Conservation (phyloP, 108 stramenopile genomes). For the Halocafeteria seosinensis region DNA sequence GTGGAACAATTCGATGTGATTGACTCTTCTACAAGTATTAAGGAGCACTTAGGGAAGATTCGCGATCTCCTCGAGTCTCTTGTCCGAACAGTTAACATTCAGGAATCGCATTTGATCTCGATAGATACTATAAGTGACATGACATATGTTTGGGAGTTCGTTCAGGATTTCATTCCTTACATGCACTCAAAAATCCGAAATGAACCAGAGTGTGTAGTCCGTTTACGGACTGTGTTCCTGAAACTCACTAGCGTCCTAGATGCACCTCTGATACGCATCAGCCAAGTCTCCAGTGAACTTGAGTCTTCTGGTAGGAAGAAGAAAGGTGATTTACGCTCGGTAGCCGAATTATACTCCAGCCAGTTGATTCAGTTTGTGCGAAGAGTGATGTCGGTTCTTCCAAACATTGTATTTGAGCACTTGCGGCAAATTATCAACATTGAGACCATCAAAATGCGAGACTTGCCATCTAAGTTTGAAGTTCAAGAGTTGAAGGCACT, state of each 20-base stretch:
- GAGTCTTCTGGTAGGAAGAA: too few relatives aligned
- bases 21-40: constrained; percentile 37
- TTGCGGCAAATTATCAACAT: constrained; percentile 33
- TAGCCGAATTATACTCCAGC: constrained; percentile 39
- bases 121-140: constrained; percentile 38
- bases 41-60: constrained; percentile 30
- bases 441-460: constrained; percentile 14
- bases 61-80: constrained; percentile 36
- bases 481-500: constrained; percentile 26
- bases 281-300: constrained; percentile 28
- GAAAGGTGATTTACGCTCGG: constrained; percentile 24
- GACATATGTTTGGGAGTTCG: constrained; percentile 39
- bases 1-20: constrained; percentile 44
- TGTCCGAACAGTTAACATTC: constrained; percentile 37
- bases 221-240: constrained; percentile 42
- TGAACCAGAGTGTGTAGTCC: constrained; percentile 34
- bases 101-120: constrained; percentile 19
- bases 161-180: constrained; percentile 34
- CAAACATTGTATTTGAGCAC: constrained; percentile 36
- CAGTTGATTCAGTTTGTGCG: constrained; percentile 44
- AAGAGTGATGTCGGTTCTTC: constrained; percentile 39
- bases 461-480: constrained; percentile 32
- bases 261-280: constrained; percentile 36
- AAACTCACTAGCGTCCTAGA: constrained; percentile 45
- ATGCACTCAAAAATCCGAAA: constrained; percentile 32